A percentile compares a stretch with the other conserved stretches of the same genome.
phyloP scores from a whole-genome alignment of 164 flowering plant genomes.

The Umbilicus rupestris region DNA sequence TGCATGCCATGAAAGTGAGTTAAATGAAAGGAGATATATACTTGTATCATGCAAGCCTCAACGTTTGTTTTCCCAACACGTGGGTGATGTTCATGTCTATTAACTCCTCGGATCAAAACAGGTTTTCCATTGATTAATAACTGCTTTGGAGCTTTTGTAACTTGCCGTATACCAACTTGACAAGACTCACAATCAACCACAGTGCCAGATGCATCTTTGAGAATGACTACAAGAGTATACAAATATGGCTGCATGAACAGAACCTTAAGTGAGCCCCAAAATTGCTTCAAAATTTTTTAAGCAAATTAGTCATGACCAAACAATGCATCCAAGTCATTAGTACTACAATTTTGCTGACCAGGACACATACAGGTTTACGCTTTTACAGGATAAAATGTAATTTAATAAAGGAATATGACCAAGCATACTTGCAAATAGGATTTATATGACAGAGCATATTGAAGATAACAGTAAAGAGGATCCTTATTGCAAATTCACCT shows the following conservation, averaged over 20 bases:
- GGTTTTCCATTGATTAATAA: conserved; percentile 84
- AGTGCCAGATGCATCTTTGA: conserved; percentile 69
- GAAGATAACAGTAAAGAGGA: neutral
- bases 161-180: conserved; percentile 72
- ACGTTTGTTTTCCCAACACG: conserved; percentile 86
- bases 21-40: conserved; percentile 11
- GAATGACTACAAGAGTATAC: conserved; percentile 67
- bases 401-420: too few relatives aligned
- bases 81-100: conserved; percentile 98
- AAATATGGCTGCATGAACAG: conserved; percentile 61
- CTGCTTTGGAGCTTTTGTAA: conserved; percentile 77
- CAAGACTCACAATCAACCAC: conserved; percentile 90
- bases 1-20: neutral
- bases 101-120: conserved; percentile 78
- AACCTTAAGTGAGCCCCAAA: neutral
- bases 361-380: neutral
- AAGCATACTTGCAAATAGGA: too few relatives aligned
- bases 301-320: neutral
- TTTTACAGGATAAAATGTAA: too few relatives aligned
- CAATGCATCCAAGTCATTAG: neutral
- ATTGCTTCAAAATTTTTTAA: neutral
- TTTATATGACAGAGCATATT: too few relatives aligned
- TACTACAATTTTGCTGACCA: neutral
- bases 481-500: conserved; percentile 28
- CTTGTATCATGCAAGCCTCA: conserved; percentile 95